These are phyloP conservation scores for Pleurotus pulmonarius DNA, from an alignment of 768 basidiomycete genomes.

Conservation along the genomic window DNA sequence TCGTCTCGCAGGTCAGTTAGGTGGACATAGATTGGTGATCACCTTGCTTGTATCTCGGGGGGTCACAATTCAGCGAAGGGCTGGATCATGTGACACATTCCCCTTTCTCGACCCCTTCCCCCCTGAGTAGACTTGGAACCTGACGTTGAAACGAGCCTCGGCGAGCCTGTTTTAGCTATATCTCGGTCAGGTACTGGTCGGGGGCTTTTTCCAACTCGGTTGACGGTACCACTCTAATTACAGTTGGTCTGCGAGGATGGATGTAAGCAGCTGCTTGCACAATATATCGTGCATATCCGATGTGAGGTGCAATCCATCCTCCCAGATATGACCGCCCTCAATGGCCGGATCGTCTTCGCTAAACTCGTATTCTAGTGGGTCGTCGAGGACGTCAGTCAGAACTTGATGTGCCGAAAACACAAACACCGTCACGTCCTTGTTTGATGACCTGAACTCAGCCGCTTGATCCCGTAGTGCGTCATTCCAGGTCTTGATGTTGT, in stretches of 20 bases:
- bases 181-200: too few relatives aligned
- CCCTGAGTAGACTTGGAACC: too few relatives aligned
- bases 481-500: constrained; percentile 28
- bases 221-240: too few relatives aligned
- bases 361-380: constrained; percentile 27
- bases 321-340: constrained; percentile 32
- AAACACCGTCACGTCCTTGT: constrained; percentile 21
- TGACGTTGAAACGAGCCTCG: too few relatives aligned
- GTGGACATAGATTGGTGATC: too few relatives aligned
- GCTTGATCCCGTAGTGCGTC: constrained; percentile 15
- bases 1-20: too few relatives aligned
- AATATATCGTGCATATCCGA: constrained; percentile 26
- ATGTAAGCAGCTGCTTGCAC: constrained; percentile 12
- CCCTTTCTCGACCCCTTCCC: too few relatives aligned
- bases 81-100: too few relatives aligned
- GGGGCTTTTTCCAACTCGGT: too few relatives aligned
- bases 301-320: constrained; percentile 34
- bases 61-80: too few relatives aligned
- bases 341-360: constrained; percentile 20
- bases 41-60: too few relatives aligned
- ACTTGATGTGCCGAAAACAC: constrained; percentile 28
- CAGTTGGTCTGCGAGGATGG: neutral
- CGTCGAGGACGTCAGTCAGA: constrained; percentile 29
- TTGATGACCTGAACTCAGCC: constrained; percentile 19
- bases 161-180: too few relatives aligned